Conservation (phyloP, 305 asterid species). For the Fraxinus sp. region DNA sequence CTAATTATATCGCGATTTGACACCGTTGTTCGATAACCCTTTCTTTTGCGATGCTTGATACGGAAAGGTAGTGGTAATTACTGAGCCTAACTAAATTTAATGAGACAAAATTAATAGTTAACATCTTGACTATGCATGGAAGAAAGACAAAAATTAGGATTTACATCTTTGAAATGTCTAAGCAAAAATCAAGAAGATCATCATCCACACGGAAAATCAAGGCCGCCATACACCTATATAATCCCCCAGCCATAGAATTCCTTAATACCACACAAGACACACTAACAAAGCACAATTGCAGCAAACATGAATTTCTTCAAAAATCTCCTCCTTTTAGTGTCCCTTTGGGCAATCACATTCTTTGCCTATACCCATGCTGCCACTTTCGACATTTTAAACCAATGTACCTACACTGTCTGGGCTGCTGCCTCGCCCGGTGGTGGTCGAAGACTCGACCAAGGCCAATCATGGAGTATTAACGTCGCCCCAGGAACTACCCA, state of each 20-base stretch:
- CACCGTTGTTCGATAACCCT: not conserved
- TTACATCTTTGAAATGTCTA: slow-evolving; percentile 13
- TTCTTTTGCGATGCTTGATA: not conserved
- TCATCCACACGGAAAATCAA: not conserved
- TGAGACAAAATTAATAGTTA: not conserved
- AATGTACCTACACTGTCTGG: slow-evolving; percentile 35
- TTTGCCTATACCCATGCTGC: slow-evolving; percentile 28
- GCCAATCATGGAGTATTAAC: slow-evolving; percentile 27
- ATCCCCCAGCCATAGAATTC: slow-evolving; percentile 6
- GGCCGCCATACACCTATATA: slow-evolving; percentile 20
- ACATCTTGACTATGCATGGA: not conserved
- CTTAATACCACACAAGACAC: slow-evolving; percentile 14
- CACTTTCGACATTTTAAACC: slow-evolving; percentile 25
- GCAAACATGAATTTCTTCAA: not conserved
- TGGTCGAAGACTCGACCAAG: slow-evolving; percentile 25
- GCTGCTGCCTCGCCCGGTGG: slow-evolving; percentile 43
- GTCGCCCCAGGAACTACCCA: slow-evolving; percentile 29
- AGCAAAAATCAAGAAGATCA: not conserved
- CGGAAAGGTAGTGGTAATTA: not conserved
- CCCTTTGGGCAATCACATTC: not conserved
- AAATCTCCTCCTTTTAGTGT: not conserved
- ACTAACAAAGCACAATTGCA: not conserved
- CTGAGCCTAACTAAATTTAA: not conserved
- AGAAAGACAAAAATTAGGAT: not conserved
- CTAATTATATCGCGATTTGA: not conserved